A percentile compares a stretch with the other conserved stretches of the same genome.
These are phyloP conservation scores for Adiantum capillusveneris DNA, from an alignment of 75 land plant species.

Conservation along the genomic window DNA sequence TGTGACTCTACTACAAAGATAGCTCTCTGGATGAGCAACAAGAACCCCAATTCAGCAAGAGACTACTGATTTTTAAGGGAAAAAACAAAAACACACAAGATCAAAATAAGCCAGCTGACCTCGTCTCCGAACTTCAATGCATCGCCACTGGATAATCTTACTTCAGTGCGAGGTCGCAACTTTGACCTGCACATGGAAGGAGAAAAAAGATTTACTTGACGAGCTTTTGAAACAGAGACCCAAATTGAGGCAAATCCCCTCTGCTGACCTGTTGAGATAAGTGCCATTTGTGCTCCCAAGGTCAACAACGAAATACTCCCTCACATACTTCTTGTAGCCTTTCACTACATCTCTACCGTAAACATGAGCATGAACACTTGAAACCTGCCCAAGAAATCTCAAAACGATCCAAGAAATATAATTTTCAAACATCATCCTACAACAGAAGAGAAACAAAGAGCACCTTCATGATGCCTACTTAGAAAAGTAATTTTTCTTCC, in stretches of 20 bases:
- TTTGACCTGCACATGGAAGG: background rate
- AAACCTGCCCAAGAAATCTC: constrained; percentile 2
- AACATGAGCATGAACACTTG: constrained; percentile 8
- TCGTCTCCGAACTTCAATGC: constrained; percentile 7
- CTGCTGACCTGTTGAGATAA: constrained; percentile 19
- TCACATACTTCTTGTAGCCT: constrained; percentile 6
- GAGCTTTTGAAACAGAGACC: background rate
- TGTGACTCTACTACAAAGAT: background rate
- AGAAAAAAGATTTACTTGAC: background rate
- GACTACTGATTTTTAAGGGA: background rate
- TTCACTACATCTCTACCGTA: constrained; percentile 15
- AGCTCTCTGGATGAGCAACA: background rate
- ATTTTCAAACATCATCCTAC: too few relatives aligned
- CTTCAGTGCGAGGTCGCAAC: constrained; percentile 3
- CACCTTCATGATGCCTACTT: too few relatives aligned
- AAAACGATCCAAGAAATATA: too few relatives aligned
- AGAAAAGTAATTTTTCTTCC: too few relatives aligned
- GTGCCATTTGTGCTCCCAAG: constrained; percentile 40
- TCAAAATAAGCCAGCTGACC: background rate
- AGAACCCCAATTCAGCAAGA: background rate
- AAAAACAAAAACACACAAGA: background rate
- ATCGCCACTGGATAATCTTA: constrained; percentile 3
- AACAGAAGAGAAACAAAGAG: too few relatives aligned
- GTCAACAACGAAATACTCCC: constrained; percentile 31
- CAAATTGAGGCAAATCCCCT: background rate